Conservation (phyloP, 140 eudicot species). For the Eryngium alpinum region DNA sequence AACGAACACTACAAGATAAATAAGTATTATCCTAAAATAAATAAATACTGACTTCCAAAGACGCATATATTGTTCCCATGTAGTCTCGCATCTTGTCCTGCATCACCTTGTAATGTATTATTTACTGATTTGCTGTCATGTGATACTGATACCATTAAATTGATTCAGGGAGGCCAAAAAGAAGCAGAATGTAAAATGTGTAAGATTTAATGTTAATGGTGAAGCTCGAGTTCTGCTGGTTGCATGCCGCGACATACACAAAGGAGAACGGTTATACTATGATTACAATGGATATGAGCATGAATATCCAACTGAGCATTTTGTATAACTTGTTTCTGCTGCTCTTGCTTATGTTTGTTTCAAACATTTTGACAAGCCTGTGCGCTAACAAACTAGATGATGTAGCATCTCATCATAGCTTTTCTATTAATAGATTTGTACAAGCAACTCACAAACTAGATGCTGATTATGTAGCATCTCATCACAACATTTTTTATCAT, state of each 20-base stretch:
- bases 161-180: slow-evolving; percentile 73
- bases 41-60: too few relatives aligned
- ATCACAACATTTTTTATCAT: neutral
- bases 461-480: neutral
- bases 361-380: neutral
- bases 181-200: slow-evolving; percentile 95
- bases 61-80: too few relatives aligned
- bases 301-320: slow-evolving; percentile 90
- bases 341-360: neutral
- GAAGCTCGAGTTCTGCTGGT: slow-evolving; percentile 73
- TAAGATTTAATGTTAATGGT: slow-evolving; percentile 72
- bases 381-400: neutral
- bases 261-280: slow-evolving; percentile 83
- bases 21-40: too few relatives aligned
- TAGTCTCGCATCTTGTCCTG: too few relatives aligned
- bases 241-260: slow-evolving; percentile 75
- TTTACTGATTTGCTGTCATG: neutral
- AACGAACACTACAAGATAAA: too few relatives aligned
- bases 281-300: slow-evolving; percentile 92
- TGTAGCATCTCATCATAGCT: neutral
- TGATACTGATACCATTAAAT: neutral
- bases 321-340: slow-evolving; percentile 39
- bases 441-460: neutral
- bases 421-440: neutral
- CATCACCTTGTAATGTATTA: too few relatives aligned